Percentiles rank a stretch among this genome's conserved stretches.
Conservation (phyloP, 1,139 yeast genomes). For the Pichiaceae sp. region DNA sequence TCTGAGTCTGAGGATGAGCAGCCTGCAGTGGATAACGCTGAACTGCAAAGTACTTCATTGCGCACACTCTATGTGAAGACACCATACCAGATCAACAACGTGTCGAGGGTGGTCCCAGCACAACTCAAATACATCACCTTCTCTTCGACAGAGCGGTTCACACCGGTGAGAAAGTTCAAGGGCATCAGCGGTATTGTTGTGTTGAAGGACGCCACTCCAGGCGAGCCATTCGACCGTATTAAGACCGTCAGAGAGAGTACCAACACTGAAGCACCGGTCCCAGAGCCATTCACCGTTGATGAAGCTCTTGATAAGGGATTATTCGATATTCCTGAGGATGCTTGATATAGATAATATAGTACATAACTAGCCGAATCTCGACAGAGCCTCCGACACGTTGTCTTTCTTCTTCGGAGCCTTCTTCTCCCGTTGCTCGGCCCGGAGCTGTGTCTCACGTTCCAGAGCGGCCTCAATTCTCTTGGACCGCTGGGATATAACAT, state of each 20-base stretch:
- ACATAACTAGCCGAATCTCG: constrained; percentile 27
- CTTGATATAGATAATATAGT: not conserved
- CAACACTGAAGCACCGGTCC: constrained; percentile 82
- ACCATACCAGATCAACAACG: constrained; percentile 64
- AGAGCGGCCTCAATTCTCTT: constrained; percentile 73
- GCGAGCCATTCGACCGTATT: constrained; percentile 57
- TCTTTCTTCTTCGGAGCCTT: constrained; percentile 40
- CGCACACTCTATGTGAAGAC: constrained; percentile 32
- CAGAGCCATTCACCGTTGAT: constrained; percentile 69
- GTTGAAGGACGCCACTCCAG: constrained; percentile 62
- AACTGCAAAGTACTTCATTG: constrained; percentile 14
- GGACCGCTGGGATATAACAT: constrained; percentile 83
- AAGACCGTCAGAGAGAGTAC: constrained; percentile 82
- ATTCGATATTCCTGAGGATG: constrained; percentile 7
- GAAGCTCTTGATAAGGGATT: constrained; percentile 26
- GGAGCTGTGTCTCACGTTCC: constrained; percentile 63
- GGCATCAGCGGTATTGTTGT: constrained; percentile 80
- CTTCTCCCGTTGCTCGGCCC: constrained; percentile 36
- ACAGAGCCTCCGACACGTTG: constrained; percentile 45
- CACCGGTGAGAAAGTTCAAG: constrained; percentile 74
- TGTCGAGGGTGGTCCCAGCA: constrained; percentile 86
- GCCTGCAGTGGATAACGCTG: constrained; percentile 12
- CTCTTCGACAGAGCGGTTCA: constrained; percentile 65
- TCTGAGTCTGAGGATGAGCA: constrained; percentile 14
- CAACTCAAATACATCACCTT: constrained; percentile 82